Evolutionary conservation across 202 grass and related monocot species (phyloP).

Genomic region (Panicum hallii): DNA sequence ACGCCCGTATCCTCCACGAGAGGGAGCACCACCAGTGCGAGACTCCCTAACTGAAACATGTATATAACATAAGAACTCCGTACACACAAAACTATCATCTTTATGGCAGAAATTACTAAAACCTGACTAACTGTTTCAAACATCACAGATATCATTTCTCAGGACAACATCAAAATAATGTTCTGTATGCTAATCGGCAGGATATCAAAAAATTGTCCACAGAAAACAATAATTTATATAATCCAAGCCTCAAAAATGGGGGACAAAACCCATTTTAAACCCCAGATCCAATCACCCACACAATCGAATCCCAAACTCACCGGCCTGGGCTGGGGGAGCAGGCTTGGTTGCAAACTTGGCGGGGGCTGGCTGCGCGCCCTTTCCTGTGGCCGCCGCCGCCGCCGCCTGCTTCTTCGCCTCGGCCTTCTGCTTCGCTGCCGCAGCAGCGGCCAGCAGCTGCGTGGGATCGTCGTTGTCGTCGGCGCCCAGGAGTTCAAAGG

Average conservation of each 20-base stretch:
- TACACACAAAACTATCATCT: not conserved
- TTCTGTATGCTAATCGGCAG: not conserved
- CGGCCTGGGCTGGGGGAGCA: slow-evolving; percentile 71
- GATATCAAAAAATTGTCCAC: not conserved
- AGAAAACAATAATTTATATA: not conserved
- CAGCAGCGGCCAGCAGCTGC: slow-evolving; percentile 66
- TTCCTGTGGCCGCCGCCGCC: slow-evolving; percentile 37
- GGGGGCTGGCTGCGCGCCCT: slow-evolving; percentile 46
- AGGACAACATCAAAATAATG: not conserved
- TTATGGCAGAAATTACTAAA: not conserved
- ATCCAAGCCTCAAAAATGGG: not conserved
- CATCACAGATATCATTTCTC: not conserved
- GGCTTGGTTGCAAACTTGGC: slow-evolving; percentile 74
- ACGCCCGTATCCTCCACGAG: slow-evolving; percentile 64
- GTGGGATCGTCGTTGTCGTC: slow-evolving; percentile 80
- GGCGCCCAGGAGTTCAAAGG: slow-evolving; percentile 81
- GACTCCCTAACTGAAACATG: slow-evolving; percentile 67
- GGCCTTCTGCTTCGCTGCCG: slow-evolving; percentile 66
- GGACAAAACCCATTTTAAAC: slow-evolving; percentile 17
- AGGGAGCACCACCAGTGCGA: slow-evolving; percentile 51
- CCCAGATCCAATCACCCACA: slow-evolving; percentile 45
- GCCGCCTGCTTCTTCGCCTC: slow-evolving; percentile 71
- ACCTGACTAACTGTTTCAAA: not conserved
- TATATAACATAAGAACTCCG: not conserved
- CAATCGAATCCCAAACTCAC: slow-evolving; percentile 47